These are phyloP conservation scores for Sporothrix schenckii DNA, from an alignment of 2,329 filamentous ascomycete species.

Conservation along the genomic window DNA sequence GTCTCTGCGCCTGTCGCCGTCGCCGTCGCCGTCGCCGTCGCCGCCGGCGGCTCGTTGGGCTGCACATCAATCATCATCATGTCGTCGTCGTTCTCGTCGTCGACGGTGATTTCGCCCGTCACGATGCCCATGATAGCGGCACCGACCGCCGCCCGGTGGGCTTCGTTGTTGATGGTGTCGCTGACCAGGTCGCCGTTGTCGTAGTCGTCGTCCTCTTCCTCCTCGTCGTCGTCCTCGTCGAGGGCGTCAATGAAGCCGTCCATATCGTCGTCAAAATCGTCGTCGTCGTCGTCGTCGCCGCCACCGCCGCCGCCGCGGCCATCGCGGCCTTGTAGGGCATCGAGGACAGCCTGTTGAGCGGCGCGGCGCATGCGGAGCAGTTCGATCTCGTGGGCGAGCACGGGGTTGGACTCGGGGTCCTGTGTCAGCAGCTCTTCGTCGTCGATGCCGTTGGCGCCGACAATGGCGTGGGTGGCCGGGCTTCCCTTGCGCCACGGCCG, in stretches of 20 bases:
- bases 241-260: conserved; percentile 38
- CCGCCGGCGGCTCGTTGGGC: conserved; percentile 48
- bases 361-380: conserved; percentile 41
- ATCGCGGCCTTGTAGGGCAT: conserved; percentile 39
- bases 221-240: conserved; percentile 40
- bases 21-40: conserved; percentile 37
- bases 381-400: conserved; percentile 46
- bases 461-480: conserved; percentile 73
- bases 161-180: conserved; percentile 42
- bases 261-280: conserved; percentile 47
- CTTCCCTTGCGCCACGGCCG: conserved; percentile 87
- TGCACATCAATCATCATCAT: conserved; percentile 62
- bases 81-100: conserved; percentile 50
- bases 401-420: conserved; percentile 44
- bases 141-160: conserved; percentile 33
- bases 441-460: conserved; percentile 78
- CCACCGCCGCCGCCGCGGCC: conserved; percentile 68
- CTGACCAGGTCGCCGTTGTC: conserved; percentile 39
- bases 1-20: conserved; percentile 43
- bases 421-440: conserved; percentile 72
- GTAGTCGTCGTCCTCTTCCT: conserved; percentile 35
- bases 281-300: conserved; percentile 64
- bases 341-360: conserved; percentile 39
- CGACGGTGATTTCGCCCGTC: background rate
- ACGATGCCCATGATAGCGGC: background rate